Evolutionary conservation across 2,329 filamentous ascomycete species (phyloP), one percentile per base, ranked within the genome.

Genomic region (Monilinia aucupariae): DNA sequence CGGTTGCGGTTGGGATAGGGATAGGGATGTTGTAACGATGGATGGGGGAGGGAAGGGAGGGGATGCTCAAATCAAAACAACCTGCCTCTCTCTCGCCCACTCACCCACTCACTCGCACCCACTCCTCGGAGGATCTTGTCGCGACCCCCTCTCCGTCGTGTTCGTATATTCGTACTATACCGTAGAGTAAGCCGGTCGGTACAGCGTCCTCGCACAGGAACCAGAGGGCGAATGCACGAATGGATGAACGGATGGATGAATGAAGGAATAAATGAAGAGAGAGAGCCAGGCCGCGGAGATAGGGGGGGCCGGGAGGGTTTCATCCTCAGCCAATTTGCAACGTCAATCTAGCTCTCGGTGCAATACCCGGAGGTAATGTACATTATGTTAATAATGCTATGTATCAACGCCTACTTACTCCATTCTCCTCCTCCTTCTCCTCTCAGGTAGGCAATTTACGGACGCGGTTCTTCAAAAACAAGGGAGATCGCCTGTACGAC

Each of bases 351-450:
- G 10, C 27, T 47, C n/a, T 56, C 53, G 53, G 53, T 56, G 53
- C 53, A 56, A 56, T 56, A 12, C 34, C 41, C 53, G 53, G 53
- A 56, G 41, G 20, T 47, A 56, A 39, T 47, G 27, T 56, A 51
- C 32, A 50, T 50, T n/a, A n/a, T n/a, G n/a, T n/a, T n/a, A n/a
- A n/a, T n/a, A n/a, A n/a, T n/a, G n/a, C n/a, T n/a, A n/a, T n/a
- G n/a, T n/a, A n/a, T n/a, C n/a, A n/a, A n/a, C n/a, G n/a, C n/a
- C n/a, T n/a, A n/a, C n/a, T n/a, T n/a, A n/a, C n/a, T n/a, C n/a
- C n/a, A n/a, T n/a, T n/a, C n/a, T n/a, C n/a, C n/a, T n/a, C n/a
- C n/a, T n/a, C n/a, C n/a, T n/a, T n/a, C n/a, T 45, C 45, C 27
- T n/a, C 30, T 30, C 30, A 32, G 53, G 53, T 22, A 32, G n/a